These are phyloP conservation scores for Penicillium sp. DNA, from an alignment of 2,329 filamentous ascomycete genomes.

Conservation along the genomic window DNA sequence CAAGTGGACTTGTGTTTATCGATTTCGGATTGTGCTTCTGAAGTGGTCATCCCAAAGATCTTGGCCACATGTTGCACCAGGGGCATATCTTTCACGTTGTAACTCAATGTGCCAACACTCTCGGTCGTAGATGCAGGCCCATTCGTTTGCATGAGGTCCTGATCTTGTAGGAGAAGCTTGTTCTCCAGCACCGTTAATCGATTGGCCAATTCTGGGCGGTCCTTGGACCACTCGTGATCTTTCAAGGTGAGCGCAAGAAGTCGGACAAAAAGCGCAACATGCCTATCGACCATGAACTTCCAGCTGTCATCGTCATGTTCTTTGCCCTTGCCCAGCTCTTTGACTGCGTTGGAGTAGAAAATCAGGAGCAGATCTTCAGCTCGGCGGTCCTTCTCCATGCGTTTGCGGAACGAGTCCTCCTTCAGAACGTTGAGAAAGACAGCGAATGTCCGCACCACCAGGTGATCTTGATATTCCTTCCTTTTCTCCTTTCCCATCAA, in stretches of 20 bases:
- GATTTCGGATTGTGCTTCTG: conserved; percentile 82
- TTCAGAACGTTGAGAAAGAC: conserved; percentile 93
- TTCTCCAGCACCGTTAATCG: conserved; percentile 81
- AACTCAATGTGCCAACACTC: conserved; percentile 76
- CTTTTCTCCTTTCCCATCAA: conserved; percentile 78
- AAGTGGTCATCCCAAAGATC: conserved; percentile 78
- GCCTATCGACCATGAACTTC: conserved; percentile 89
- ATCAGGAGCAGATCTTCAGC: conserved; percentile 92
- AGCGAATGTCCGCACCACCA: conserved; percentile 90
- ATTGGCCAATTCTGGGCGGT: conserved; percentile 78
- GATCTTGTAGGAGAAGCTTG: conserved; percentile 90
- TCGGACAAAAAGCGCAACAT: conserved; percentile 91
- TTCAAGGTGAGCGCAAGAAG: conserved; percentile 77
- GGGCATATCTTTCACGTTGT: conserved; percentile 96
- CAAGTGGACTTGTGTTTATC: conserved; percentile 76
- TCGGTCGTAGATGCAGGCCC: conserved; percentile 68
- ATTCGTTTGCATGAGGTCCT: conserved; percentile 71
- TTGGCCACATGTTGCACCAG: conserved; percentile 83
- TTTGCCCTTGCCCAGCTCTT: conserved; percentile 79
- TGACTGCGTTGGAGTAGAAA: conserved; percentile 92
- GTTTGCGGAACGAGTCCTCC: conserved; percentile 80
- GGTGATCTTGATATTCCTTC: conserved; percentile 85
- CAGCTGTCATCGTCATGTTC: conserved; percentile 77
- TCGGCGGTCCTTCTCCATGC: conserved; percentile 89
- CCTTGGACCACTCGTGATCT: conserved; percentile 79